phyloP scores from a whole-genome alignment of 225 moss, liverwort and hornwort species.

The Lunularia cruciata region DNA sequence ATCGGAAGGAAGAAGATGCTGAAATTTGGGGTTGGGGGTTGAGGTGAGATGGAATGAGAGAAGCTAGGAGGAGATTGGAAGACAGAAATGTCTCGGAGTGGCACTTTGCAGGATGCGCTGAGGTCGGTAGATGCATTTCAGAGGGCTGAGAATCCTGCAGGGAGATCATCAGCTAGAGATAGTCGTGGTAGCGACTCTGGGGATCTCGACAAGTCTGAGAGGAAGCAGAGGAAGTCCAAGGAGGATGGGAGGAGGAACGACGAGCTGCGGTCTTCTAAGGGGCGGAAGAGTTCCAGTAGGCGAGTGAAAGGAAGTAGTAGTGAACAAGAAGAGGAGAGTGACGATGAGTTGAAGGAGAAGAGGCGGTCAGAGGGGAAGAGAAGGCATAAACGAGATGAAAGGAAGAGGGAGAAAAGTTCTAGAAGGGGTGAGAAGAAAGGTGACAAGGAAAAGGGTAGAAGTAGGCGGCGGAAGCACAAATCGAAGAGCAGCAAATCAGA shows the following conservation, averaged over 20 bases:
- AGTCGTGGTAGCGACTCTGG: conserved; percentile 1
- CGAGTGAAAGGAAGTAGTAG: not conserved
- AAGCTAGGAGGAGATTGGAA: not conserved
- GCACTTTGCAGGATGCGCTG: conserved; percentile 54
- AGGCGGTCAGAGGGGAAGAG: conserved; percentile 32
- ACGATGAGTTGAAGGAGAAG: conserved; percentile 22
- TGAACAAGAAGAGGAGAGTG: conserved; percentile 9
- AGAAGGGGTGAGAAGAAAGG: conserved; percentile 28
- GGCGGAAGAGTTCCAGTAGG: not conserved
- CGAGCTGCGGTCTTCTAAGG: conserved; percentile 3
- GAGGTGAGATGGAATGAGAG: not conserved
- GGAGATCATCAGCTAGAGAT: conserved; percentile 19
- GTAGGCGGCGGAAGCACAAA: conserved; percentile 20
- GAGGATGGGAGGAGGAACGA: conserved; percentile 36
- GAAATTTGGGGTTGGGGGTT: not conserved
- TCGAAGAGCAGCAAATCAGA: conserved; percentile 16
- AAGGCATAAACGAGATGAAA: conserved; percentile 25
- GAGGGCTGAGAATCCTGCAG: conserved; percentile 24
- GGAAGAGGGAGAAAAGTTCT: conserved; percentile 30
- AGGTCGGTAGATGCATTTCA: conserved; percentile 44
- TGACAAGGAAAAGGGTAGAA: conserved; percentile 23
- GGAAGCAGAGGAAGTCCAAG: conserved; percentile 38
- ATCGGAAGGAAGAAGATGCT: not conserved
- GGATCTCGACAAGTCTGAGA: conserved; percentile 14
- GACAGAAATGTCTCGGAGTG: conserved; percentile 52